Evolutionary conservation across 2,329 filamentous ascomycete species (phyloP), one percentile per base, ranked within the genome.

Genomic region (Cladosporium sphaerospermum): DNA sequence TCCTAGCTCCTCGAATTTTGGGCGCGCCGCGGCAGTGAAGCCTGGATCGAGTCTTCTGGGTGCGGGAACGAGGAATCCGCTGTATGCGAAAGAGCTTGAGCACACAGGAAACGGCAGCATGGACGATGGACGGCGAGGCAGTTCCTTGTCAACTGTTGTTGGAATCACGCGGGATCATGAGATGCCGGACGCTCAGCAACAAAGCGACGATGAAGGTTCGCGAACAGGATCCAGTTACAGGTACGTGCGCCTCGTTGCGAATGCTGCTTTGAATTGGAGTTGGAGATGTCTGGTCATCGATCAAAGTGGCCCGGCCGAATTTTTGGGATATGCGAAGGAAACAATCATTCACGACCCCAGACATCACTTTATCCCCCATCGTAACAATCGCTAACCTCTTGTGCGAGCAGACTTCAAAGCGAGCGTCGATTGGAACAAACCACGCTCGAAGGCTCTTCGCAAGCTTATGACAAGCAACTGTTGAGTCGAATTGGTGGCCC

Each of bases 381-480:
- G 23, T 28, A n/a, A 16, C 8, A 14, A 14, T 18, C 36, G n/a
- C 36, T 39, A 39, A 39, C 13, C 8, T 14, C 8, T 39, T n/a
- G 3, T n/a, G 19, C 11, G 23, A 13, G 31, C 28, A 44, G 79
- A 63, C 69, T 83, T 52, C 79, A 81, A 58, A 81, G 80, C 61
- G 81, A 83, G 66, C 74, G 73, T 47, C 77, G 82, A 57, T 74
- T 83, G 45, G 81, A 80, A 44, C 75, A 78, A 57, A 73, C 77
- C 56, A 77, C 79, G 44, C 75, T 82, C 39, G 75, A 80, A 58
- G 75, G 74, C 53, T 82, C 80, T 2, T 82, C 79, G 19, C 78
- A 83, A 61, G 79, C 77, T 32, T 84, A 84, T 66, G 81, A 84
- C 62, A 78, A 83, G 64, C 78, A 81, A 56, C 68, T 84, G 10